These are phyloP conservation scores for Epichloe sp. DNA, from an alignment of 2,329 filamentous ascomycete species.

Conservation along the genomic window DNA sequence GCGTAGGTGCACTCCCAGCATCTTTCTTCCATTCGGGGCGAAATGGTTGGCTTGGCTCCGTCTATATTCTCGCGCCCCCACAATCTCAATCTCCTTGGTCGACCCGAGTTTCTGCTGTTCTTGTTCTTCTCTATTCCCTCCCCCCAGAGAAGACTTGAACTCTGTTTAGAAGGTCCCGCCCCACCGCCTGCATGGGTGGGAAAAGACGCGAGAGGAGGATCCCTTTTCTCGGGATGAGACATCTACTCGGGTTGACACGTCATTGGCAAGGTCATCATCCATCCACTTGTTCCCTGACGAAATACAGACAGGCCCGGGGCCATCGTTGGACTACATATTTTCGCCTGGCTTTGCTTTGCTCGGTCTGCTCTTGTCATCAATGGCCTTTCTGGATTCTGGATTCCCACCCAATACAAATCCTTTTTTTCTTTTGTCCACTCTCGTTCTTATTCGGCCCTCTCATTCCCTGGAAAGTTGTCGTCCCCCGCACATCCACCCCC, in stretches of 20 bases:
- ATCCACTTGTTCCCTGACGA: conserved; percentile 6
- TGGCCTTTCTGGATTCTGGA: no score
- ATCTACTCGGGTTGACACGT: conserved; percentile 13
- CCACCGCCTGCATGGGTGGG: conserved; percentile 4
- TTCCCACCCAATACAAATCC: no score
- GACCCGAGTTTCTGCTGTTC: neutral
- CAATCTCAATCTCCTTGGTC: neutral
- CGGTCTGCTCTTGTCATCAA: no score
- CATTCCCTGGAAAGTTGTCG: neutral
- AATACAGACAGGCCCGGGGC: no score
- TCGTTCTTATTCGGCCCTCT: neutral
- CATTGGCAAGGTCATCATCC: neutral
- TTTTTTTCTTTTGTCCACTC: neutral
- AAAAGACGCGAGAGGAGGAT: conserved; percentile 6
- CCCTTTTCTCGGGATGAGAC: conserved; percentile 15
- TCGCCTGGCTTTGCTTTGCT: no score
- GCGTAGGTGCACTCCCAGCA: neutral
- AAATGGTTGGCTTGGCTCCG: neutral
- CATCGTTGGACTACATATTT: neutral
- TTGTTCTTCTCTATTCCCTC: neutral
- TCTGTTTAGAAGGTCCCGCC: neutral
- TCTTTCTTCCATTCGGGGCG: neutral
- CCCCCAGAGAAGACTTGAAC: neutral
- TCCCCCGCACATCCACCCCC: neutral
- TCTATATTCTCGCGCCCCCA: neutral